Percentiles rank a stretch among this genome's conserved stretches.
phyloP scores from a whole-genome alignment of 2,329 filamentous ascomycete species.

The Ophiostoma perfectum region DNA sequence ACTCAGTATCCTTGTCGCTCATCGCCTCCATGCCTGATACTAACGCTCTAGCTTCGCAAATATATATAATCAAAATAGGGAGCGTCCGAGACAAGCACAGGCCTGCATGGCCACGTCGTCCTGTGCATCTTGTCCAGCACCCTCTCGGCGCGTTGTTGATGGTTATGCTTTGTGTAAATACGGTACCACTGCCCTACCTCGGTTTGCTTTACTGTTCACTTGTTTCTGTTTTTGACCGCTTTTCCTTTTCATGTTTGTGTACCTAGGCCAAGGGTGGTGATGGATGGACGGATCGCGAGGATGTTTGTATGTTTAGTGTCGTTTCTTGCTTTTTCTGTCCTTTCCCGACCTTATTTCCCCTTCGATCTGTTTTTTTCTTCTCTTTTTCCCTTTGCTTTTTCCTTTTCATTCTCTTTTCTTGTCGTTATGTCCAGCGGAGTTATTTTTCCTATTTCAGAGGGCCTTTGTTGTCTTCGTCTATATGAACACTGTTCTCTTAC shows the following conservation, averaged over 20 bases:
- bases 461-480: neutral
- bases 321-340: neutral
- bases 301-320: slow-evolving; percentile 10
- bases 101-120: neutral
- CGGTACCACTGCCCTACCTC: neutral
- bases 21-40: neutral
- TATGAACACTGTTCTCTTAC: neutral
- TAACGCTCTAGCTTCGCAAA: slow-evolving; percentile 22
- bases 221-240: neutral
- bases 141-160: neutral
- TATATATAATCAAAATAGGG: slow-evolving; percentile 20
- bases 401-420: neutral
- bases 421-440: slow-evolving; percentile 8
- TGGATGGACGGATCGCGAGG: slow-evolving; percentile 14
- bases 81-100: neutral
- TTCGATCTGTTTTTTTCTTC: neutral
- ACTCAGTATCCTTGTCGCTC: neutral
- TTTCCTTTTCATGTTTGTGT: slow-evolving; percentile 10
- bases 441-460: slow-evolving; percentile 1
- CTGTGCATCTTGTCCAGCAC: neutral
- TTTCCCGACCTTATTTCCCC: too few species aligned
- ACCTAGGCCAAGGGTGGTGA: slow-evolving; percentile 9
- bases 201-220: neutral
- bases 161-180: slow-evolving; percentile 1
- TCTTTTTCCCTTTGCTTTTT: neutral